Evolutionary conservation across 306 rosid species (phyloP).

Genomic region (Trifolium fragiferum): DNA sequence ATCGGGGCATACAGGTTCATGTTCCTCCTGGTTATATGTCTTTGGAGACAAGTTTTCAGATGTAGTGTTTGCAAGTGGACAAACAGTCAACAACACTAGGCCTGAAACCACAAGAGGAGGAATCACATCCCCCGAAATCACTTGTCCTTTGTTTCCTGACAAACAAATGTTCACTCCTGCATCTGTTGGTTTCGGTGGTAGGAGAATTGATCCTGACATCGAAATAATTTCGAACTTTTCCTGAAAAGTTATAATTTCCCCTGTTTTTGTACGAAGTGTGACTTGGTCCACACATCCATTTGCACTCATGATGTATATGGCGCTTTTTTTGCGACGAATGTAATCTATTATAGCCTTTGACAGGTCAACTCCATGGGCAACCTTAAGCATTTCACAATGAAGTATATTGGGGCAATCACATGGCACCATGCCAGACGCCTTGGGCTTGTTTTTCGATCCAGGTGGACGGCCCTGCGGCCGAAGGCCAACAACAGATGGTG

Average conservation of each 20-base stretch:
- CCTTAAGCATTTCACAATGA: neutral
- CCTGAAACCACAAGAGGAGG: neutral
- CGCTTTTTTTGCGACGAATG: neutral
- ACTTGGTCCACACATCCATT: neutral
- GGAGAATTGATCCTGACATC: neutral
- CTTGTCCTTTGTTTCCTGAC: neutral
- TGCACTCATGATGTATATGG: neutral
- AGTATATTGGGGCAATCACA: too few species aligned
- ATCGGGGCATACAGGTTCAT: too few species aligned
- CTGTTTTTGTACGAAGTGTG: neutral
- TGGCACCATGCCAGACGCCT: too few species aligned
- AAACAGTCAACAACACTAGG: neutral
- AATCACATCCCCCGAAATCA: neutral
- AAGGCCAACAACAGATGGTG: too few species aligned
- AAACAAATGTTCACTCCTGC: neutral
- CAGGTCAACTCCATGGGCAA: neutral
- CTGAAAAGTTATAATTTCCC: neutral
- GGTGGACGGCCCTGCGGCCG: too few species aligned
- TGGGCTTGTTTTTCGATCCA: too few species aligned
- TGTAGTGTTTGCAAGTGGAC: too few species aligned
- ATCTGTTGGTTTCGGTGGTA: neutral
- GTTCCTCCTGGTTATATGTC: too few species aligned
- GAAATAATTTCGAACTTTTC: neutral
- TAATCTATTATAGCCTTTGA: neutral
- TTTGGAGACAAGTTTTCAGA: too few species aligned